These are phyloP conservation scores for Hypoxylon sp. DNA, from an alignment of 2,329 filamentous ascomycete species.

Conservation along the genomic window DNA sequence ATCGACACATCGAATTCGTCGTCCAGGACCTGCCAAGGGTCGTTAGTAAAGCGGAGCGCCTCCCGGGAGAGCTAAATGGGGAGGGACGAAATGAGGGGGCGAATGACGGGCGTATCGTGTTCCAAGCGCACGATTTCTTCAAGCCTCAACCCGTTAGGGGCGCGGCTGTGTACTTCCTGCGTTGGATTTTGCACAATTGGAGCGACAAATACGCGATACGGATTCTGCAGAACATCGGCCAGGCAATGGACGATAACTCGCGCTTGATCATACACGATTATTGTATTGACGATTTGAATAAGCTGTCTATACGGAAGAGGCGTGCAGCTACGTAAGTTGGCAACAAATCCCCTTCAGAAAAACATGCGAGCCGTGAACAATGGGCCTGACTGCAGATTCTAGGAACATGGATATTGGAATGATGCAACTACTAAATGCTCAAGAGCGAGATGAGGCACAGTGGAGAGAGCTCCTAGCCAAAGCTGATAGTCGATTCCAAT, in stretches of 20 bases:
- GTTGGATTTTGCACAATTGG: slow-evolving; percentile 57
- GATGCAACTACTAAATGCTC: slow-evolving; percentile 17
- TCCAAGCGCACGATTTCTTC: slow-evolving; percentile 50
- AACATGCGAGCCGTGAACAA: background rate
- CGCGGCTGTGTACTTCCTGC: slow-evolving; percentile 50
- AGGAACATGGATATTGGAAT: slow-evolving; percentile 21
- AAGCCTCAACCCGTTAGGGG: slow-evolving; percentile 50
- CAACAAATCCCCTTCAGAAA: background rate
- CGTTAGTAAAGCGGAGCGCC: slow-evolving; percentile 13
- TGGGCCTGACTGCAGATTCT: background rate
- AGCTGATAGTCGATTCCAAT: slow-evolving; percentile 6
- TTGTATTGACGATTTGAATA: slow-evolving; percentile 11
- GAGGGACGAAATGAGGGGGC: slow-evolving; percentile 3
- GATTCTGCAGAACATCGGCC: slow-evolving; percentile 5
- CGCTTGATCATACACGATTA: slow-evolving; percentile 18
- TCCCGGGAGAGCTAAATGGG: background rate
- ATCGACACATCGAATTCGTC: slow-evolving; percentile 14
- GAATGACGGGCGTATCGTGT: slow-evolving; percentile 19
- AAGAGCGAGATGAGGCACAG: slow-evolving; percentile 8
- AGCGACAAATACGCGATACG: slow-evolving; percentile 12
- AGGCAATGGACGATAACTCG: slow-evolving; percentile 6
- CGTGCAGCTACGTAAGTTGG: slow-evolving; percentile 12
- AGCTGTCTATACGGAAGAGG: slow-evolving; percentile 5
- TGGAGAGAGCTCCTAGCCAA: slow-evolving; percentile 17
- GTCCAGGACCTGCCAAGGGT: slow-evolving; percentile 41